Conservation (phyloP, 495 filamentous ascomycete genomes). For the Penicillium flavigenum region DNA sequence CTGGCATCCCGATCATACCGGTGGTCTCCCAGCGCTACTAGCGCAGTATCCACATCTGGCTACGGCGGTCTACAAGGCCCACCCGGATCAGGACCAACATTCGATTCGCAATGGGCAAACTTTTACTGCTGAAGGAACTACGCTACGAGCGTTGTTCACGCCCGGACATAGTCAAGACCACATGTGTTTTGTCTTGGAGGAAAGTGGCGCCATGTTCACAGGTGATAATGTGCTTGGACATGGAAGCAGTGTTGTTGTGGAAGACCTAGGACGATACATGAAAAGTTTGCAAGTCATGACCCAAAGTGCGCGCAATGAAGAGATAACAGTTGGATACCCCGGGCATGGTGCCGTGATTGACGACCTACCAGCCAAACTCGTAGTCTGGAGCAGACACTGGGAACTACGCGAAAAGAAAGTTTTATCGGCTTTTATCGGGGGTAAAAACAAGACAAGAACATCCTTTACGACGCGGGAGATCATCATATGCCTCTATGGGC, state of each 20-base stretch:
- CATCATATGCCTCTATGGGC: background rate
- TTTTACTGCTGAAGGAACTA: conserved; percentile 42
- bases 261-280: conserved; percentile 43
- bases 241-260: conserved; percentile 30
- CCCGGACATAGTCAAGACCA: conserved; percentile 49
- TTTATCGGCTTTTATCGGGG: conserved; percentile 20
- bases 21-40: conserved; percentile 64
- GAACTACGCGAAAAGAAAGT: conserved; percentile 37
- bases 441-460: conserved; percentile 20
- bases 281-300: conserved; percentile 32
- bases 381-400: conserved; percentile 34
- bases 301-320: conserved; percentile 27
- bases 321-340: conserved; percentile 39
- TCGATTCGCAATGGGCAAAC: conserved; percentile 41
- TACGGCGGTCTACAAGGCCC: conserved; percentile 40
- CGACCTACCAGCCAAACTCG: conserved; percentile 36
- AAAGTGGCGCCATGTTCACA: conserved; percentile 78
- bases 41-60: conserved; percentile 47
- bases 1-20: conserved; percentile 78
- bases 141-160: conserved; percentile 37
- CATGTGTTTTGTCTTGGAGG: conserved; percentile 49
- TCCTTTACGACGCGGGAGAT: conserved; percentile 40
- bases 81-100: conserved; percentile 48
- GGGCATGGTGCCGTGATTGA: conserved; percentile 42
- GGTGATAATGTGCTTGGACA: conserved; percentile 65